Evolutionary conservation across 176 grass and related monocot species (phyloP).

Genomic region (Zoysia pacifica): DNA sequence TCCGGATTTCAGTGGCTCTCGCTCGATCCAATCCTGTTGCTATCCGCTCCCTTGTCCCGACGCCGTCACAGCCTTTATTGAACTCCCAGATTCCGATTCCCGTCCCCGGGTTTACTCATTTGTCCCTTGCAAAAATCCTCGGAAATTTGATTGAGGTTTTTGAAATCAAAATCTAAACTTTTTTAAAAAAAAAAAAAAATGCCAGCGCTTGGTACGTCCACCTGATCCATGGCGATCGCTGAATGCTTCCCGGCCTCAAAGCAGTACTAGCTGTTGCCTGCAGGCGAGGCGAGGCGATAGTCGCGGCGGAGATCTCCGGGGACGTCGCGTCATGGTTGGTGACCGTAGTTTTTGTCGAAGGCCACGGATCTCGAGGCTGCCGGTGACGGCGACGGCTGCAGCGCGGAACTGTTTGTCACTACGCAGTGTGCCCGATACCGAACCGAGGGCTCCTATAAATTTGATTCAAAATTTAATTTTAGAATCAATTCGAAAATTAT

Average conservation of each 20-base stretch:
- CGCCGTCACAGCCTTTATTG: background rate
- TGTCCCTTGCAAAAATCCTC: too few relatives aligned
- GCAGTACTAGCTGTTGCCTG: background rate
- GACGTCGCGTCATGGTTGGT: background rate
- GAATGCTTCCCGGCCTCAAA: constrained; percentile 30
- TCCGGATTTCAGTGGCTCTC: constrained; percentile 56
- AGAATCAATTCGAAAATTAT: too few relatives aligned
- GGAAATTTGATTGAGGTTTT: background rate
- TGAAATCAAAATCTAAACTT: background rate
- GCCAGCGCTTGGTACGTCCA: background rate
- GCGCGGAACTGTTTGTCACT: constrained; percentile 3
- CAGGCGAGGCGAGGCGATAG: background rate
- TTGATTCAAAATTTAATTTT: too few relatives aligned
- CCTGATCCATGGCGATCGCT: constrained; percentile 33
- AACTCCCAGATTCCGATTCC: background rate
- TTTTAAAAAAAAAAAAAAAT: too few relatives aligned
- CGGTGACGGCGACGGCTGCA: constrained; percentile 14
- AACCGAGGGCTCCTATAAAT: too few relatives aligned
- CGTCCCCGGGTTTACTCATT: background rate
- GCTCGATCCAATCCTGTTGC: constrained; percentile 48
- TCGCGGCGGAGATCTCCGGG: constrained; percentile 1
- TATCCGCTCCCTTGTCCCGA: constrained; percentile 44
- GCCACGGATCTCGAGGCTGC: background rate
- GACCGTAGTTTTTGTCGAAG: background rate
- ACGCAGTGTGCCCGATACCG: background rate